Evolutionary conservation across 2,329 filamentous ascomycete genomes (phyloP), one percentile per base, ranked within the genome.

Genomic region (Huntiella decipiens): DNA sequence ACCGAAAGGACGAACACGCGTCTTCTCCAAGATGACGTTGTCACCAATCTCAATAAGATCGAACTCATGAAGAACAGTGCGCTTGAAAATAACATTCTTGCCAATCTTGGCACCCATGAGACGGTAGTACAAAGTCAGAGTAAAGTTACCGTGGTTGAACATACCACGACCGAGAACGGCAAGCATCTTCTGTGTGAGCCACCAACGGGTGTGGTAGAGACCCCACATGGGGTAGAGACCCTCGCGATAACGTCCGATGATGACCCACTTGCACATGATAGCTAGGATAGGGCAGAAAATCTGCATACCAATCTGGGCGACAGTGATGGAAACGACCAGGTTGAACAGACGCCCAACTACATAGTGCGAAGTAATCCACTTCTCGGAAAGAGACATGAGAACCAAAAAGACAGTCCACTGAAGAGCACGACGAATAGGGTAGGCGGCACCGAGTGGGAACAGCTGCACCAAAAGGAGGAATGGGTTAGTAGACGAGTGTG

Each of bases 161-260:
- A 66, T 48, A 1, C 70, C 69, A 47, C 60, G 62, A 12, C 70
- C 71, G 47, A 62, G 63, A 10, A 73, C 57, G 33, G 62, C 60
- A 3, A 69, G 58, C 15, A 65, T 64, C 57, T 74, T 74, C 53
- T 74, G 65, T 1, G 66, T 64, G 46, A 74, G 52, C 71, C 71
- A 75, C 71, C 71, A 75, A 6, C 68, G 61, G 0, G 68, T 73
- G 54, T 74, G 71, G 52, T 74, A 74, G 1, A 54, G 50, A 1
- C 69, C 70, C 71, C 71, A 75, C 71, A 75, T 75, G 2, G 71
- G 70, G 52, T 69, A 73, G 2, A 72, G 54, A 0, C 71, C 71
- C 53, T 70, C 63, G 33, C 58, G 60, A 53, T 71, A 67, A 1
- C 63, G 63, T 8, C 71, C 71, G 37, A 74, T 67, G 44, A 74